Conservation (phyloP, 2,329 filamentous ascomycete species). For the Botrytis galanthina region DNA sequence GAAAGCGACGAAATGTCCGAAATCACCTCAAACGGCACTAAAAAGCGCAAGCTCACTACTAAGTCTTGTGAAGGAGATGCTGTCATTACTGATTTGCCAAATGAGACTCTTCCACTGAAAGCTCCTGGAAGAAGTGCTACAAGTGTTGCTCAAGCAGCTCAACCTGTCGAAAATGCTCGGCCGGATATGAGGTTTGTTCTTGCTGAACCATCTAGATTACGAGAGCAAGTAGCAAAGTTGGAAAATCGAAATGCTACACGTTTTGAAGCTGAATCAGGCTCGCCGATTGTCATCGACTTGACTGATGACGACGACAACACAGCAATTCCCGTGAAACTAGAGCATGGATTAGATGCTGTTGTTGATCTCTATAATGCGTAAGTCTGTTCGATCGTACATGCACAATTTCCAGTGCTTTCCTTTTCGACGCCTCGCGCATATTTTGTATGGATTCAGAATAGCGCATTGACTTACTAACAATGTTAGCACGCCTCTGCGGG, state of each 20-base stretch:
- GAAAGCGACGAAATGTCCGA: not conserved
- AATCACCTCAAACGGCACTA: not conserved
- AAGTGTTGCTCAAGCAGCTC: not conserved
- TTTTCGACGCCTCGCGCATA: no score
- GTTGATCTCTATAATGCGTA: not conserved
- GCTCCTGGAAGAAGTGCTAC: not conserved
- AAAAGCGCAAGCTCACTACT: not conserved
- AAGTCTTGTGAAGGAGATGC: not conserved
- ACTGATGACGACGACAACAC: not conserved
- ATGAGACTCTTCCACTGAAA: not conserved
- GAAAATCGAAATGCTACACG: no score
- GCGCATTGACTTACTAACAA: no score
- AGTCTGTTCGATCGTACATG: not conserved
- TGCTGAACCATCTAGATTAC: not conserved
- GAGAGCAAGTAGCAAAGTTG: not conserved
- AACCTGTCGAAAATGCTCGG: not conserved
- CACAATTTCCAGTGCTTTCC: not conserved
- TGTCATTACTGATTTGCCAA: not conserved
- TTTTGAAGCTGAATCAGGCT: no score
- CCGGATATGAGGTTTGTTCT: not conserved
- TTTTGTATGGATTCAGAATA: no score
- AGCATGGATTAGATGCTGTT: not conserved
- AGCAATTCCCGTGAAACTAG: not conserved
- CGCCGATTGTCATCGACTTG: no score
- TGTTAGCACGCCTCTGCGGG: no score